phyloP scores from a whole-genome alignment of 495 filamentous ascomycete genomes.

The Neurospora sp. region DNA sequence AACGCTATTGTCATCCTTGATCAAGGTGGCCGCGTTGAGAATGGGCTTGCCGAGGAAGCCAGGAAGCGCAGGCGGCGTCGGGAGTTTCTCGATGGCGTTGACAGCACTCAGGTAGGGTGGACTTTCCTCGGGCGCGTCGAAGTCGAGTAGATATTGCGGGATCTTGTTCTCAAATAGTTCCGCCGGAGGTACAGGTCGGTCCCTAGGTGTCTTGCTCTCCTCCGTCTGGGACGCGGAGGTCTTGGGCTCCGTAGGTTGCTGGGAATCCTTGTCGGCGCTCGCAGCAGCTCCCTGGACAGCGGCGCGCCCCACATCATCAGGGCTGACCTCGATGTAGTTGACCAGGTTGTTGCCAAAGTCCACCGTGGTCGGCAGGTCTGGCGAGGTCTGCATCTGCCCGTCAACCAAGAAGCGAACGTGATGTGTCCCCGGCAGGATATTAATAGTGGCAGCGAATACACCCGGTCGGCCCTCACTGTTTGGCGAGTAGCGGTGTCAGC shows the following conservation, averaged over 20 bases:
- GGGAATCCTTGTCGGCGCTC: constrained; percentile 14
- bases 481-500: constrained; percentile 9
- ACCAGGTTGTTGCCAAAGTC: constrained; percentile 95
- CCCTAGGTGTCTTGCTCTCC: constrained; percentile 29
- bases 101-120: constrained; percentile 57
- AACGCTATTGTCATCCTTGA: constrained; percentile 97
- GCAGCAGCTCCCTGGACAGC: constrained; percentile 5
- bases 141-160: constrained; percentile 75
- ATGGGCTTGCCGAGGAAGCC: constrained; percentile 92
- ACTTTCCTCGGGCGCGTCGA: constrained; percentile 73
- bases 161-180: constrained; percentile 53
- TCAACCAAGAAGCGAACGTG: constrained; percentile 95
- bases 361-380: constrained; percentile 82
- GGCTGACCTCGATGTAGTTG: constrained; percentile 91
- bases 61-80: constrained; percentile 75
- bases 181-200: constrained; percentile 31
- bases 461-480: constrained; percentile 43
- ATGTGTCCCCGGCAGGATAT: constrained; percentile 84
- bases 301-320: constrained; percentile 46
- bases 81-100: constrained; percentile 60
- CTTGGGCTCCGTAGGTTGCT: constrained; percentile 7
- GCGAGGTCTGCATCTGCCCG: constrained; percentile 79
- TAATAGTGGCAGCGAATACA: constrained; percentile 62
- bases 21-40: constrained; percentile 75
- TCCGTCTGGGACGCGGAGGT: constrained; percentile 18